A percentile compares a stretch with the other conserved stretches of the same genome.
Conservation (phyloP, 148 eudicot species). For the Diospyros lotus region DNA sequence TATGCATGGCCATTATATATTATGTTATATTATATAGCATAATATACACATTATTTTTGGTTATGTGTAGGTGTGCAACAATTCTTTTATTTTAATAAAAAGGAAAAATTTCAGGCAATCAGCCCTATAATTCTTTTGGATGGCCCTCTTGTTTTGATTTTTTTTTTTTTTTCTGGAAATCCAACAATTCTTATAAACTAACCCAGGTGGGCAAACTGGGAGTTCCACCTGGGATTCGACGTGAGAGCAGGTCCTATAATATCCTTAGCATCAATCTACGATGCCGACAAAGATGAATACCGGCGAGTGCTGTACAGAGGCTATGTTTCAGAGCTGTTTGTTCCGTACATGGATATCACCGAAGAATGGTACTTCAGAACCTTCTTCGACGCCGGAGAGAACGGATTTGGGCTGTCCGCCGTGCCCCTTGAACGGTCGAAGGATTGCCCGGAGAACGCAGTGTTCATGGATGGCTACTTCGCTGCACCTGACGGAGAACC, state of each 20-base stretch:
- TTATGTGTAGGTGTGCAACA: too few relatives aligned
- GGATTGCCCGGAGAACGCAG: conserved; percentile 38
- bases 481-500: conserved; percentile 29
- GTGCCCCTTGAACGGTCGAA: conserved; percentile 27
- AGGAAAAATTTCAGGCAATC: too few relatives aligned
- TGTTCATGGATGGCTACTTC: conserved; percentile 30
- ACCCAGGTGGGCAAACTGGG: conserved; percentile 43
- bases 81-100: too few relatives aligned
- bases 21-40: too few relatives aligned
- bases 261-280: conserved; percentile 37
- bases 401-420: conserved; percentile 28
- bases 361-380: conserved; percentile 49
- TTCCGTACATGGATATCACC: conserved; percentile 44
- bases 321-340: conserved; percentile 36
- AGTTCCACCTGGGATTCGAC: conserved; percentile 36
- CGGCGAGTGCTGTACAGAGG: conserved; percentile 36
- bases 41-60: too few relatives aligned
- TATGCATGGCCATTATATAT: too few relatives aligned
- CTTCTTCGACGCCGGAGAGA: conserved; percentile 43
- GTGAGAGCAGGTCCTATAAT: conserved; percentile 32
- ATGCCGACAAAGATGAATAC: conserved; percentile 11
- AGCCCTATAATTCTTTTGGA: too few relatives aligned
- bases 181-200: too few relatives aligned
- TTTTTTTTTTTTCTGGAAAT: too few relatives aligned
- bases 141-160: too few relatives aligned